These are phyloP conservation scores for Porphyrellus cyaneotinctus DNA, from an alignment of 768 basidiomycete genomes.

Conservation along the genomic window DNA sequence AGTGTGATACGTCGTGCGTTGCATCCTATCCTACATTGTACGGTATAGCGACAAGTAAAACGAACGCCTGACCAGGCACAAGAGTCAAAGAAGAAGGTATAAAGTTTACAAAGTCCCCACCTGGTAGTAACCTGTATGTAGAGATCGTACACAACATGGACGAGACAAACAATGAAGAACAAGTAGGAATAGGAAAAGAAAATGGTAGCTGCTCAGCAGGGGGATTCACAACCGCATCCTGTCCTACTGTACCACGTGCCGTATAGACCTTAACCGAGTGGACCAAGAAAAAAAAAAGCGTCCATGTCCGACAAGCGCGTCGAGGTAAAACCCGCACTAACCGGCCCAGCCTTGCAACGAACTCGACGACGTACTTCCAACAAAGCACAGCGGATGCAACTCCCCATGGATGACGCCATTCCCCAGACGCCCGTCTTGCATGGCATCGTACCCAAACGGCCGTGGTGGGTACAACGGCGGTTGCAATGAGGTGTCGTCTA, in stretches of 20 bases:
- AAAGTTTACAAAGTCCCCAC: constrained; percentile 17
- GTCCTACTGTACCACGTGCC: background rate
- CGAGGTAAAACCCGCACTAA: background rate
- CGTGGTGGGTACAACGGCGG: constrained; percentile 1
- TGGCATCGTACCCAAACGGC: constrained; percentile 9
- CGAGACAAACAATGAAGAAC: background rate
- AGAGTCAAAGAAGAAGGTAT: constrained; percentile 2
- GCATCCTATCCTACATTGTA: background rate
- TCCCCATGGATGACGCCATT: constrained; percentile 6
- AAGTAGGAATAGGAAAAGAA: background rate
- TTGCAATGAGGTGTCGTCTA: constrained; percentile 12
- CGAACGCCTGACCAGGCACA: background rate
- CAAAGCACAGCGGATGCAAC: constrained; percentile 5
- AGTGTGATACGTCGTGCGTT: background rate
- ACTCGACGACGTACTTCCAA: constrained; percentile 22
- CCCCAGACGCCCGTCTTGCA: constrained; percentile 6
- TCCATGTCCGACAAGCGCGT: background rate
- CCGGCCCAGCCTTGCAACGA: constrained; percentile 31
- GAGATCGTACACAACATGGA: constrained; percentile 2
- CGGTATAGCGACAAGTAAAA: background rate
- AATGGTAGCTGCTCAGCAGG: no score
- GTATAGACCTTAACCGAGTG: background rate
- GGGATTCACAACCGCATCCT: background rate
- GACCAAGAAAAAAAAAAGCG: background rate
- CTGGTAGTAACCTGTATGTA: background rate